These are phyloP conservation scores for Ophiostoma pallidulum DNA, from an alignment of 2,329 filamentous ascomycete species.

Conservation along the genomic window DNA sequence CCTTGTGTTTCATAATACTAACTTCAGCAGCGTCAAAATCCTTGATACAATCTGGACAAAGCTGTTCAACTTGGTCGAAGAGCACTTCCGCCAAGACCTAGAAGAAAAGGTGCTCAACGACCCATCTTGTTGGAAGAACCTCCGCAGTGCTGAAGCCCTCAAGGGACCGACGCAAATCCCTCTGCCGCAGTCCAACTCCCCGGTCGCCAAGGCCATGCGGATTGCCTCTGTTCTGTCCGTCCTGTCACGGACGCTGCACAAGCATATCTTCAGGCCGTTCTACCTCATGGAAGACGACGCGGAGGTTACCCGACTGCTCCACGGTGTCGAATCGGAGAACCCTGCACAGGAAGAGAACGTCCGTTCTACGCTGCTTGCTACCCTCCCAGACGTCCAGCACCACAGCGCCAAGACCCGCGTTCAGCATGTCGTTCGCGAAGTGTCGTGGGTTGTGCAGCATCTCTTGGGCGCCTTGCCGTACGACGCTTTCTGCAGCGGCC, in stretches of 20 bases:
- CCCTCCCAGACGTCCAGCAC: conserved; percentile 23
- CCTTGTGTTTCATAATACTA: too few species aligned
- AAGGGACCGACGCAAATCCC: conserved; percentile 25
- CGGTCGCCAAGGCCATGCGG: conserved; percentile 29
- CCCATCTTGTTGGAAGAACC: conserved; percentile 26
- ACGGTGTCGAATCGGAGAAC: conserved; percentile 23
- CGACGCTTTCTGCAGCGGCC: conserved; percentile 23
- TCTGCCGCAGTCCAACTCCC: conserved; percentile 26
- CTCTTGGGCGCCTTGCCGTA: conserved; percentile 25
- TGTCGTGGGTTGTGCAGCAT: conserved; percentile 26
- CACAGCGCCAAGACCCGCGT: conserved; percentile 21
- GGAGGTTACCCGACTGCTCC: conserved; percentile 24
- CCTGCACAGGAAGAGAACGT: conserved; percentile 24
- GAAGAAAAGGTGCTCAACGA: conserved; percentile 23
- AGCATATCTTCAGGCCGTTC: conserved; percentile 27
- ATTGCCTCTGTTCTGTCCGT: conserved; percentile 26
- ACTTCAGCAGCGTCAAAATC: conserved; percentile 21
- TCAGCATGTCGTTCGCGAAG: conserved; percentile 26
- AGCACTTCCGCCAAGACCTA: conserved; percentile 26
- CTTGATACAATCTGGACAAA: conserved; percentile 28
- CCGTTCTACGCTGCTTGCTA: conserved; percentile 24
- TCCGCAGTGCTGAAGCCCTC: conserved; percentile 24
- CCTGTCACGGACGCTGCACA: conserved; percentile 24
- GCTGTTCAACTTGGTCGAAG: conserved; percentile 24
- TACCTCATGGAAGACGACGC: conserved; percentile 26